These are phyloP conservation scores for Tuber melanosporum DNA, from an alignment of 495 filamentous ascomycete species.

Conservation along the genomic window DNA sequence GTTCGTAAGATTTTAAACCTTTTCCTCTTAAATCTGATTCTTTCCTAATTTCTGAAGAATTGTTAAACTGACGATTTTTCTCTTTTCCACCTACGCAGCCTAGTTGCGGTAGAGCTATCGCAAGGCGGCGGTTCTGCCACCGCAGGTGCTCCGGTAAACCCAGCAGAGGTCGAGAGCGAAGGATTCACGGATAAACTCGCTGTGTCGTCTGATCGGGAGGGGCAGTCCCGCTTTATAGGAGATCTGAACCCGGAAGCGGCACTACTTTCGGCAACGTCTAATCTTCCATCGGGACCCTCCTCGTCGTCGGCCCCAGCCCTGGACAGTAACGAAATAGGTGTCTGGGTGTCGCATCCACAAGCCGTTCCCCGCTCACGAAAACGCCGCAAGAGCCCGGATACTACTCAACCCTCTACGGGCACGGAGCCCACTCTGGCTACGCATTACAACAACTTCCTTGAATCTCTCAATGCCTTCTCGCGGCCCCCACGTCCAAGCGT, in stretches of 20 bases:
- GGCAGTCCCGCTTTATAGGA: constrained; percentile 45
- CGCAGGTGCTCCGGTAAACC: background rate
- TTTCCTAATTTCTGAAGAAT: background rate
- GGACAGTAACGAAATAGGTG: constrained; percentile 45
- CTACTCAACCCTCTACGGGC: background rate
- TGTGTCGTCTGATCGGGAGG: background rate
- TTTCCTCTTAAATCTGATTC: too few relatives aligned
- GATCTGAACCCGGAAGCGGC: constrained; percentile 50
- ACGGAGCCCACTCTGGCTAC: background rate
- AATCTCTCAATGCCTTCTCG: constrained; percentile 25
- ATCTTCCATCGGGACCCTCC: constrained; percentile 10
- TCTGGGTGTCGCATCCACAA: constrained; percentile 47
- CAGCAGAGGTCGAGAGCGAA: background rate
- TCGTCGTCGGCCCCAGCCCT: constrained; percentile 38
- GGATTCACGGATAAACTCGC: background rate
- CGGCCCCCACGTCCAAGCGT: constrained; percentile 24
- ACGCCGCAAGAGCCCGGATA: constrained; percentile 42
- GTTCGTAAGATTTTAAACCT: constrained; percentile 3
- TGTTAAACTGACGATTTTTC: background rate
- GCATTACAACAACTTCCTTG: constrained; percentile 11
- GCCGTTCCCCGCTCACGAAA: constrained; percentile 23
- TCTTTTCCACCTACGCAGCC: background rate
- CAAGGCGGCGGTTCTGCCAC: background rate
- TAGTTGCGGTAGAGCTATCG: background rate
- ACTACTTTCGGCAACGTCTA: constrained; percentile 45